Conservation (phyloP, 768 basidiomycete species). For the Boletus fagicola region DNA sequence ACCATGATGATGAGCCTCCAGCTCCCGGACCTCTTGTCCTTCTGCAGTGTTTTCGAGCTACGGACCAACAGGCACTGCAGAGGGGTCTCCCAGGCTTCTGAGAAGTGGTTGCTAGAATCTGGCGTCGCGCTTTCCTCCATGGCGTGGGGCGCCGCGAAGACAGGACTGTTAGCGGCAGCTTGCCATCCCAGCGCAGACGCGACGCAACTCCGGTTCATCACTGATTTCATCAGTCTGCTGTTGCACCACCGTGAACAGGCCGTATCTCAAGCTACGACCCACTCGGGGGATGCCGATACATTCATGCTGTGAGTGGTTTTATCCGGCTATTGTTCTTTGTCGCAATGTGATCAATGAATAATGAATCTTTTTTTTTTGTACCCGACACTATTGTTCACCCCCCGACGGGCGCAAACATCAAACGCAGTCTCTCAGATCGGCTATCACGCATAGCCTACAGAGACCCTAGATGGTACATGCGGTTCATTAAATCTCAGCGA, state of each 20-base stretch:
- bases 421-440: conserved; percentile 39
- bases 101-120: conserved; percentile 27
- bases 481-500: conserved; percentile 39
- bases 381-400: not conserved
- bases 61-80: conserved; percentile 30
- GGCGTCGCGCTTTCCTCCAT: conserved; percentile 22
- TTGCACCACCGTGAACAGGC: conserved; percentile 37
- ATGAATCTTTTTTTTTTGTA: conserved; percentile 1
- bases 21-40: conserved; percentile 29
- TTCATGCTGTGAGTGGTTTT: conserved; percentile 23
- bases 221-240: conserved; percentile 49
- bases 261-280: conserved; percentile 4
- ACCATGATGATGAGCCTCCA: conserved; percentile 28
- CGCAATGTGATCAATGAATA: conserved; percentile 4
- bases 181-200: conserved; percentile 59
- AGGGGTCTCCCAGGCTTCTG: conserved; percentile 28
- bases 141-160: conserved; percentile 33
- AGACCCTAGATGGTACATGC: conserved; percentile 41
- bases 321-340: not conserved
- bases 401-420: not conserved
- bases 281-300: conserved; percentile 5
- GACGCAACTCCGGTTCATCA: conserved; percentile 51
- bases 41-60: conserved; percentile 27
- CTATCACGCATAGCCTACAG: conserved; percentile 35
- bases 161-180: conserved; percentile 55